A percentile compares a stretch with the other conserved stretches of the same genome.
phyloP scores from a whole-genome alignment of 176 grass and related monocot genomes.

The Rhipidocladum racemiflorum region DNA sequence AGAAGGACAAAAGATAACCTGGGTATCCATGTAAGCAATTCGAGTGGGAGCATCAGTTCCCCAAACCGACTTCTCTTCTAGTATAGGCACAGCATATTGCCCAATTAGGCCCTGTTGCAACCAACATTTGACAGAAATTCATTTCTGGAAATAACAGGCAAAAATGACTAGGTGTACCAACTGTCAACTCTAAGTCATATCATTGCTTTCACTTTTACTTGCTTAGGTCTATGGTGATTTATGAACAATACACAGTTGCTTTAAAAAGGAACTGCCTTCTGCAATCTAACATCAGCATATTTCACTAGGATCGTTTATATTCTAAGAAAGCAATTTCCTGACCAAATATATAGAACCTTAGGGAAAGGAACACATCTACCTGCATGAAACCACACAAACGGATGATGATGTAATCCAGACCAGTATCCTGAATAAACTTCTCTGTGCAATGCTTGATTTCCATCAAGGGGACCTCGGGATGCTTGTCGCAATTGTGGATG shows the following conservation, averaged over 20 bases:
- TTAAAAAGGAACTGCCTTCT: conserved; percentile 5
- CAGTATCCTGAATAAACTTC: conserved; percentile 89
- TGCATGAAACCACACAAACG: conserved; percentile 97
- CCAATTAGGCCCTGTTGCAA: conserved; percentile 83
- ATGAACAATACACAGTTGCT: background rate
- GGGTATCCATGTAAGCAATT: conserved; percentile 98
- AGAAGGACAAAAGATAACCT: conserved; percentile 46
- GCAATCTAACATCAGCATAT: conserved; percentile 8
- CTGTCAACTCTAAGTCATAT: background rate
- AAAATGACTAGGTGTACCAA: conserved; percentile 5
- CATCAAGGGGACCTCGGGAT: conserved; percentile 98
- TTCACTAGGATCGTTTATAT: conserved; percentile 7
- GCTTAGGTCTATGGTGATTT: background rate
- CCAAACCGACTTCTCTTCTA: conserved; percentile 99
- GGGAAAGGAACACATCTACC: conserved; percentile 41
- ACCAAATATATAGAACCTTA: conserved; percentile 4
- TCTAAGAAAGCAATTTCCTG: conserved; percentile 15
- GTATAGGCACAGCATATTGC: conserved; percentile 98
- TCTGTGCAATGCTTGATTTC: conserved; percentile 99
- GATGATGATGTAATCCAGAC: conserved; percentile 73
- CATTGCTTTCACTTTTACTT: background rate
- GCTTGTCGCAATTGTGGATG: conserved; percentile 97
- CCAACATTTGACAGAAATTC: conserved; percentile 23
- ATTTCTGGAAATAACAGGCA: conserved; percentile 6
- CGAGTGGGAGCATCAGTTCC: conserved; percentile 98